Evolutionary conservation across 768 basidiomycete genomes (phyloP).

Genomic region (Suillus weaverae): DNA sequence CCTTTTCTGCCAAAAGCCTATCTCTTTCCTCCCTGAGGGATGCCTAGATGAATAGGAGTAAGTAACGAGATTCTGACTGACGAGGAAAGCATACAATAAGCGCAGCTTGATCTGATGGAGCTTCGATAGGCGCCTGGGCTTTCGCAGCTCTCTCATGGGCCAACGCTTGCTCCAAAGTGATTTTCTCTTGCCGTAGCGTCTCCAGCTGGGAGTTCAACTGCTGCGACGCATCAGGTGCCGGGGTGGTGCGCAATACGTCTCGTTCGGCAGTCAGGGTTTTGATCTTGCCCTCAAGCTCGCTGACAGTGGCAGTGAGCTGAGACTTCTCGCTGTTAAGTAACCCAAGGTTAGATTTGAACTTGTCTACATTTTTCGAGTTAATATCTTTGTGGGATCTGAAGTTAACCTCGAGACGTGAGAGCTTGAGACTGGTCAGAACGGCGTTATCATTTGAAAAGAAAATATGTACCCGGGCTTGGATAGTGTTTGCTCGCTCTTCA

Average conservation of each 20-base stretch:
- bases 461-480: constrained; percentile 29
- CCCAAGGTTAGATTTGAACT: constrained; percentile 26
- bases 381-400: constrained; percentile 37
- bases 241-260: constrained; percentile 25
- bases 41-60: constrained; percentile 38
- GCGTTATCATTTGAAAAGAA: neutral
- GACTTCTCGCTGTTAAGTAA: constrained; percentile 30
- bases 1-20: constrained; percentile 60
- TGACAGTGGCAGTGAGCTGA: constrained; percentile 28
- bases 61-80: neutral
- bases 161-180: constrained; percentile 37
- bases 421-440: constrained; percentile 26
- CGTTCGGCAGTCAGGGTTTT: constrained; percentile 30
- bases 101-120: constrained; percentile 24
- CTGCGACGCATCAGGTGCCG: constrained; percentile 23
- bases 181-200: constrained; percentile 39
- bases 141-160: constrained; percentile 37
- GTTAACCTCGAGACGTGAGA: constrained; percentile 43
- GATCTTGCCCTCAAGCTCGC: constrained; percentile 26
- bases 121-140: constrained; percentile 11
- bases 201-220: constrained; percentile 37
- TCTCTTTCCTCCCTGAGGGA: constrained; percentile 60
- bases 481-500: constrained; percentile 31
- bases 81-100: constrained; percentile 31
- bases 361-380: constrained; percentile 15